Percentiles rank a stretch among this genome's conserved stretches.
Evolutionary conservation across 257 asterid species (phyloP).

Genomic region (Ehretia macrophylla): DNA sequence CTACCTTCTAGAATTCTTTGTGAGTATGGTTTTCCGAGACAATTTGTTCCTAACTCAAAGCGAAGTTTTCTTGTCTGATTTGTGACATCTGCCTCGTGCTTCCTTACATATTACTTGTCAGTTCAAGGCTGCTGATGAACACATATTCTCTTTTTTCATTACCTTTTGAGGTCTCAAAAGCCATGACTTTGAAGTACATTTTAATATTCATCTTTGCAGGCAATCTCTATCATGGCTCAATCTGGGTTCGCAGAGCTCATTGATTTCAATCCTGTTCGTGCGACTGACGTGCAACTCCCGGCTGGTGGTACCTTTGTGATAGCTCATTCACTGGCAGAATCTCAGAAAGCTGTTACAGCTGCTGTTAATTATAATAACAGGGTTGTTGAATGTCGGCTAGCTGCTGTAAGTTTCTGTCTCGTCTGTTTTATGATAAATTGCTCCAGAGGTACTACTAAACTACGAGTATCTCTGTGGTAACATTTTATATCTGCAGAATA

Average conservation of each 20-base stretch:
- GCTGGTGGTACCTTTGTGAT: slow-evolving; percentile 79
- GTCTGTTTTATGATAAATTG: not conserved
- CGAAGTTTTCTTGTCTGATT: too few species aligned
- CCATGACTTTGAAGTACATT: not conserved
- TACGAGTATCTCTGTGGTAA: too few species aligned
- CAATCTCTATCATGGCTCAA: slow-evolving; percentile 92
- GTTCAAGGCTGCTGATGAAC: not conserved
- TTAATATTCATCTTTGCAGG: slow-evolving; percentile 38
- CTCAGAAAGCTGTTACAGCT: slow-evolving; percentile 93
- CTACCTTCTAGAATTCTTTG: slow-evolving; percentile 3
- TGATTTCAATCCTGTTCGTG: slow-evolving; percentile 89
- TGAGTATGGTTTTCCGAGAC: not conserved
- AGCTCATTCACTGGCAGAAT: slow-evolving; percentile 90
- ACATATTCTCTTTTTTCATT: not conserved
- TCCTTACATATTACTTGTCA: too few species aligned
- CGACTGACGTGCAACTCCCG: slow-evolving; percentile 92
- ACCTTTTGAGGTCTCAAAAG: too few species aligned
- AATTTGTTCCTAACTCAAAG: not conserved
- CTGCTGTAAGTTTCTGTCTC: slow-evolving; percentile 59
- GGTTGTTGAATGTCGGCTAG: slow-evolving; percentile 91
- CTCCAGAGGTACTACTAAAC: too few species aligned
- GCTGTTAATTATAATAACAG: slow-evolving; percentile 93
- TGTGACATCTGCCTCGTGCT: too few species aligned
- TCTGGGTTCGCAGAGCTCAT: slow-evolving; percentile 92
- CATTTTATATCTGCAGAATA: too few species aligned